A percentile compares a stretch with the other conserved stretches of the same genome.
Conservation (phyloP, 805 yeast species). For the Candida taoyuanica region DNA sequence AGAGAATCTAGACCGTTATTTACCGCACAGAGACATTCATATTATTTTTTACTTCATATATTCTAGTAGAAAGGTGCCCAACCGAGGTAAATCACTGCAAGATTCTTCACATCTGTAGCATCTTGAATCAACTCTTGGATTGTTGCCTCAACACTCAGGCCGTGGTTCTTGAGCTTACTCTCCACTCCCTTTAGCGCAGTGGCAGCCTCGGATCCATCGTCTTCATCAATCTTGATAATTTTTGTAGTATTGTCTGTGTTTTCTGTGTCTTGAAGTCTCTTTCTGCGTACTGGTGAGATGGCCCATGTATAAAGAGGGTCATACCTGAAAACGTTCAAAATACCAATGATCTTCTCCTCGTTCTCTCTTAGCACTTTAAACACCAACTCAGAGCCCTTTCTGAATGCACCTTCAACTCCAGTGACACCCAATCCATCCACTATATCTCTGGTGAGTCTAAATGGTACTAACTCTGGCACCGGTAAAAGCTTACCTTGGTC, state of each 20-base stretch:
- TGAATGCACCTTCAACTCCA: constrained; percentile 78
- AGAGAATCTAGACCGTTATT: no score
- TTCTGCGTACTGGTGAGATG: constrained; percentile 65
- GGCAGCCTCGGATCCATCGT: constrained; percentile 54
- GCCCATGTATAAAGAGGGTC: constrained; percentile 95
- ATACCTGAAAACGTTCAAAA: constrained; percentile 79
- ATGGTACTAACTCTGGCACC: constrained; percentile 92
- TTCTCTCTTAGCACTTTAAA: constrained; percentile 62
- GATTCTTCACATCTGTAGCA: constrained; percentile 62
- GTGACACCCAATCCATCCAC: constrained; percentile 90
- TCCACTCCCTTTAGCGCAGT: constrained; percentile 71
- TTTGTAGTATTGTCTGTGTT: constrained; percentile 2
- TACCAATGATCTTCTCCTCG: constrained; percentile 66
- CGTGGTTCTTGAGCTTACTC: constrained; percentile 60
- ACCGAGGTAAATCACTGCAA: constrained; percentile 75
- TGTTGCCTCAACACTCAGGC: constrained; percentile 75
- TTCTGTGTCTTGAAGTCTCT: constrained; percentile 42
- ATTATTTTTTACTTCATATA: not conserved
- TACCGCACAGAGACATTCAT: not conserved
- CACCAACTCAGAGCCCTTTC: constrained; percentile 67
- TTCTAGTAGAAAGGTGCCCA: constrained; percentile 66
- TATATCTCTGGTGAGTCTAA: constrained; percentile 82
- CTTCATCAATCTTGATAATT: constrained; percentile 9
- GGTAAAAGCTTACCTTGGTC: constrained; percentile 85
- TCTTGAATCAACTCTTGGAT: constrained; percentile 76